These are phyloP conservation scores for Cutaneotrichosporon cyanovorans DNA, from an alignment of 1,284 basidiomycete genomes.

Conservation along the genomic window DNA sequence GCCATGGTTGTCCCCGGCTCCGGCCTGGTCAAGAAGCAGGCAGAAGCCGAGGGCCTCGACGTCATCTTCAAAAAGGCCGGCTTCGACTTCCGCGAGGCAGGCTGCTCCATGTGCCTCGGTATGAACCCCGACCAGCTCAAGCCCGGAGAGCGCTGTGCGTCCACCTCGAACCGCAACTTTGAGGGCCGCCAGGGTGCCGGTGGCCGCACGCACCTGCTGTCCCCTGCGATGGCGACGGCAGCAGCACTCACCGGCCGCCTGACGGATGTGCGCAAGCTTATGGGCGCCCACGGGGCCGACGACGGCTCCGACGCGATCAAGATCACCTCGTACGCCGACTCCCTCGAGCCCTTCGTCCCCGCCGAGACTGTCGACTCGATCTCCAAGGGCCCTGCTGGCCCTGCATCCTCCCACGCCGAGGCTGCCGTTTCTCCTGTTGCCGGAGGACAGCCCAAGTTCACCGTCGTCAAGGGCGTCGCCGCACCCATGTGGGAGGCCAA, in stretches of 20 bases:
- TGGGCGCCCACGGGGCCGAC: slow-evolving; percentile 50
- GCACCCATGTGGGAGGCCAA: slow-evolving; percentile 88
- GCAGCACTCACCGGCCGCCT: slow-evolving; percentile 83
- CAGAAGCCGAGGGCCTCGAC: slow-evolving; percentile 87
- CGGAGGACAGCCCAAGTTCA: slow-evolving; percentile 64
- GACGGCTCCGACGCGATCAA: slow-evolving; percentile 59
- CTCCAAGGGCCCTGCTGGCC: slow-evolving; percentile 47
- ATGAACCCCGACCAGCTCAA: slow-evolving; percentile 95
- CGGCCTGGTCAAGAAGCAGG: slow-evolving; percentile 87
- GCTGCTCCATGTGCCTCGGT: slow-evolving; percentile 95
- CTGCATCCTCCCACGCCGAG: slow-evolving; percentile 49
- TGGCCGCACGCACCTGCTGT: slow-evolving; percentile 85
- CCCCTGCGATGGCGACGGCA: slow-evolving; percentile 92
- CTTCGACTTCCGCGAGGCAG: slow-evolving; percentile 96
- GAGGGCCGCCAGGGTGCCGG: slow-evolving; percentile 88
- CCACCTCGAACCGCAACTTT: slow-evolving; percentile 95
- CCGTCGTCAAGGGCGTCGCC: slow-evolving; percentile 69
- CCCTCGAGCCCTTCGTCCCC: slow-evolving; percentile 66
- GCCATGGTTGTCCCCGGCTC: slow-evolving; percentile 97
- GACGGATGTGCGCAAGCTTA: slow-evolving; percentile 78
- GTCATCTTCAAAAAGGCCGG: slow-evolving; percentile 86
- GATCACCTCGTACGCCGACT: slow-evolving; percentile 61
- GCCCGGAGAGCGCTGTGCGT: slow-evolving; percentile 86
- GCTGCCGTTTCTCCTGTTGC: slow-evolving; percentile 49
- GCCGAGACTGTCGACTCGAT: slow-evolving; percentile 47